phyloP scores from a whole-genome alignment of 2,329 filamentous ascomycete genomes.

The Trichoderma sp. region DNA sequence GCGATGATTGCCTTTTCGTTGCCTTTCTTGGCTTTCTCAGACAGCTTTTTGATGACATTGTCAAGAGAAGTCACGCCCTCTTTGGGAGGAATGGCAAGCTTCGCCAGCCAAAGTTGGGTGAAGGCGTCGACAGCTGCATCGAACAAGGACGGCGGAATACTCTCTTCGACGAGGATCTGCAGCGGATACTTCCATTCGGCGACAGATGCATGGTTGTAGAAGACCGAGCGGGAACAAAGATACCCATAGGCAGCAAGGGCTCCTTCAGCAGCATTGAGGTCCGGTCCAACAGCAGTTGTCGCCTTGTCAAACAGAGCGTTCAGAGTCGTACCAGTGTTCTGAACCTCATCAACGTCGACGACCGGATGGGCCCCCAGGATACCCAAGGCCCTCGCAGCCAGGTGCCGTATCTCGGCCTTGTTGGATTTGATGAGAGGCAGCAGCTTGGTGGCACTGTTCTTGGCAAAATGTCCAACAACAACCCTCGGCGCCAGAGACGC shows the following conservation, averaged over 20 bases:
- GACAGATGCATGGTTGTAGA: slow-evolving; percentile 45
- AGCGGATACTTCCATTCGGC: slow-evolving; percentile 38
- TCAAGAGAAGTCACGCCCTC: slow-evolving; percentile 40
- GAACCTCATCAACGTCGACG: slow-evolving; percentile 42
- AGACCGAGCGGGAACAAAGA: slow-evolving; percentile 48
- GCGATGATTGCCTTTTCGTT: slow-evolving; percentile 81
- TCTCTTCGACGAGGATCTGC: slow-evolving; percentile 39
- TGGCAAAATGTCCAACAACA: slow-evolving; percentile 53
- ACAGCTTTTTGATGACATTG: slow-evolving; percentile 63
- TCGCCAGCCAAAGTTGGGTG: slow-evolving; percentile 51
- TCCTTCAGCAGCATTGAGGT: slow-evolving; percentile 52
- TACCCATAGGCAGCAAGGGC: slow-evolving; percentile 50
- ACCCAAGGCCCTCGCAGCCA: slow-evolving; percentile 72
- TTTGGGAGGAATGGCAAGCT: slow-evolving; percentile 42
- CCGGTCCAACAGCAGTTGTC: slow-evolving; percentile 47
- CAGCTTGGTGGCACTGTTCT: slow-evolving; percentile 53
- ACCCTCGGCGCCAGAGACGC: slow-evolving; percentile 55
- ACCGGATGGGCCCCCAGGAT: slow-evolving; percentile 70
- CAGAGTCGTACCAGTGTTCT: slow-evolving; percentile 39
- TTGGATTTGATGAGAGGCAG: slow-evolving; percentile 69
- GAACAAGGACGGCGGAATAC: slow-evolving; percentile 43
- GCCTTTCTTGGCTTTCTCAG: slow-evolving; percentile 72
- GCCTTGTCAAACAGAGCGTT: slow-evolving; percentile 49
- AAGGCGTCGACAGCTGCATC: slow-evolving; percentile 50
- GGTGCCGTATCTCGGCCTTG: slow-evolving; percentile 65